Base-by-base conservation (phyloP, 805 yeast genomes). In the Debaryomyces prosopidis region DNA sequence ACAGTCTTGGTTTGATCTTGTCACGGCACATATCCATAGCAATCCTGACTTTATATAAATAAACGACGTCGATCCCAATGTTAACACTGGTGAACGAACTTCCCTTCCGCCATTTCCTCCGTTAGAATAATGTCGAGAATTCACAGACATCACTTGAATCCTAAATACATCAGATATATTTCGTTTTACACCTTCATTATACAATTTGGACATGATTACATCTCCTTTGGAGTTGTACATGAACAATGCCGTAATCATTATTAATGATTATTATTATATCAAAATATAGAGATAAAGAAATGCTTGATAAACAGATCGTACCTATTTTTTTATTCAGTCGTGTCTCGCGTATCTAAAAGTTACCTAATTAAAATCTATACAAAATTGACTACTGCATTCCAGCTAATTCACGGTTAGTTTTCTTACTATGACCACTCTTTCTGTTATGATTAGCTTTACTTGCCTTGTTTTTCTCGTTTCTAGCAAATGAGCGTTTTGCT, bases 21-120 rank as follows among this genome's bases (percentile, higher is more conserved):
- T 81, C n/a, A 91, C 90, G 0, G 91, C 96, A 9, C 91, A 96
- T 7, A 89, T 56, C 86, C 95, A 94, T 12, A 92, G 55, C 41
- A 76, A 70, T 11, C 74, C 75, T 23, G 77, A 71, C 51, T 80
- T 80, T 39, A 88, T 83, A 58, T 89, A 91, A 43, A 89, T 76
- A 60, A 92, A 94, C 0, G 96, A 85, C 0, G 98, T 94, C 0
- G 96, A 88, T 1, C 98, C 98, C 36, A 94, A 68, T 0, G 98
- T 94, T 36, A 92, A 68, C 33, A 72, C 69, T 9, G 77, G 77
- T 42, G 73, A 69, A 40, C 70, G 58, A 39, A 57, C 60, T 36
- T 63, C 66, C 45, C 45, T 47, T 41, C 42, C 34, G 33, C 57
- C 41, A 28, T 48, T 47, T 31, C 50, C 41, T 19, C 54, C 57